Base-by-base conservation (phyloP, 257 asterid genomes). In the Haberlea rhodopensis region DNA sequence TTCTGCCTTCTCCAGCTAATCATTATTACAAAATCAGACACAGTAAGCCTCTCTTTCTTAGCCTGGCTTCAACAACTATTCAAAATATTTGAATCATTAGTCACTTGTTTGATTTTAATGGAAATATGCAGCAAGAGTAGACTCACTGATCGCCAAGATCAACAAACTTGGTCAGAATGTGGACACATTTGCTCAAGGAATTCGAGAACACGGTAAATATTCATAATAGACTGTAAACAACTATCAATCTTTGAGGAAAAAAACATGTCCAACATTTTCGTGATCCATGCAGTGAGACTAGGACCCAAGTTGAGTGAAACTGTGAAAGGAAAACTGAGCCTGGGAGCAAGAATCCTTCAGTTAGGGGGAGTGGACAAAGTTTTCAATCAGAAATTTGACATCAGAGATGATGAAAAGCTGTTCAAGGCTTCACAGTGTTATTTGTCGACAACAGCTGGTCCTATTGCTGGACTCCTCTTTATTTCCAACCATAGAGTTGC, bases 171-270 rank as follows among this genome's bases (percentile, higher is more conserved):
- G 74, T 28, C 64, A 32, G 19, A 67, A 29, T 21, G 64, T 66
- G 43, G 80, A 75, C 54, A 29, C 18, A 23, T 72, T 75, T 55
- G 61, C 71, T n/a, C 60, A 71, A 66, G 77, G 71, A 46, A 71
- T 76, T 71, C 56, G 60, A 4, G 74, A 71, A 65, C 77, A 76
- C 6, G 63, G 77, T 76, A 40, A 73, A 54, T 20, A 32, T 3
- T 25, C 7, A 5, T 5, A 7, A 34, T 34, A 9, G 45, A 34
- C 45, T 11, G 2, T 3, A 34, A 34, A 2, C 15, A 11, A 34
- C 8, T 11, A 34, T 34, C 16, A 1, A 3, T 2, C 2, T 34
- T 11, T 34, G 45, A 34, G 16, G 45, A 34, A 34, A 29, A 34
- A 34, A 34, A 15, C 45, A 10, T 11, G 45, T 28, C 45, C 45